Percentiles rank a stretch among this genome's conserved stretches.
Evolutionary conservation across 73 alveolate genomes (phyloP).

Genomic region (Tetrahymena borealis): DNA sequence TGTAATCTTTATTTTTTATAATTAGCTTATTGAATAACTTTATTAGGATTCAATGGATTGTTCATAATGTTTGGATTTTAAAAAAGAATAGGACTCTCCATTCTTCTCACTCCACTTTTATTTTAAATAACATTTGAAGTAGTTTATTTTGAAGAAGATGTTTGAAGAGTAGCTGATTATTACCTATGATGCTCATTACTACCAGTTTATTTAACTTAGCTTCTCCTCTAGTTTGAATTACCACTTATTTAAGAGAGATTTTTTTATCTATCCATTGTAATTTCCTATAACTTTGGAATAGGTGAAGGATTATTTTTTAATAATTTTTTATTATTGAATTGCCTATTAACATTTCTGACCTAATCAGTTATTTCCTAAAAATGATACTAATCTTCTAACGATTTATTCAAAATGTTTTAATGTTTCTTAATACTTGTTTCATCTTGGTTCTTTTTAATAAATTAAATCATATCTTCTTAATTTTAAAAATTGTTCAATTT

Average conservation of each 20-base stretch:
- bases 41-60: neutral
- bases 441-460: neutral
- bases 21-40: neutral
- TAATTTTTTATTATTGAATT: neutral
- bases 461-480: neutral
- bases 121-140: neutral
- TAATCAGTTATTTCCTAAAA: neutral
- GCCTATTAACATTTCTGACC: neutral
- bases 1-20: neutral
- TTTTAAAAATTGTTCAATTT: neutral
- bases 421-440: neutral
- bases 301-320: neutral
- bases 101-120: neutral
- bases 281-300: neutral
- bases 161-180: neutral
- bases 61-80: neutral
- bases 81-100: neutral
- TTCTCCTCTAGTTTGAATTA: neutral
- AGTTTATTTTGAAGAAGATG: no score
- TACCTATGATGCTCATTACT: neutral
- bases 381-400: neutral
- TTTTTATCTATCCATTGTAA: neutral
- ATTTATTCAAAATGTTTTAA: neutral
- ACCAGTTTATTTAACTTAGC: neutral
- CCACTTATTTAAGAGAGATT: neutral